phyloP scores from a whole-genome alignment of 1,139 yeast species.

The Magnusiomyces fungicola region DNA sequence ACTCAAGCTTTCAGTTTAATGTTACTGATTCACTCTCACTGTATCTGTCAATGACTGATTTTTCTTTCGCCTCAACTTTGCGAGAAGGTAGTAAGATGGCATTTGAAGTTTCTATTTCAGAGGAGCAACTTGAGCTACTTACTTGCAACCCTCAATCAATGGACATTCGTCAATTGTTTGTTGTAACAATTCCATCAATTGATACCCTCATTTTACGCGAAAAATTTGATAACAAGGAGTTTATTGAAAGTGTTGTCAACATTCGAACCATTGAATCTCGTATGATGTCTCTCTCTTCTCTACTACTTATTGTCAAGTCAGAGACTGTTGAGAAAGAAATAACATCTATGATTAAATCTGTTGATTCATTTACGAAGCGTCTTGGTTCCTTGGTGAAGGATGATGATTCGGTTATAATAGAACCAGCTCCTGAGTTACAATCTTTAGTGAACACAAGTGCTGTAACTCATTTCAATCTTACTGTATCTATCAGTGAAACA shows the following conservation, averaged over 20 bases:
- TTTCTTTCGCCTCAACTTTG: background rate
- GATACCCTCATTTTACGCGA: background rate
- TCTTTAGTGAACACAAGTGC: background rate
- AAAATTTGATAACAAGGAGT: background rate
- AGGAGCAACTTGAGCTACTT: slow-evolving; percentile 1
- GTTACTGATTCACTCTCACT: slow-evolving; percentile 1
- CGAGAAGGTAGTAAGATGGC: background rate
- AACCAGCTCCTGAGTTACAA: background rate
- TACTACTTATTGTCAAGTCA: background rate
- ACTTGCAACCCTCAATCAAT: background rate
- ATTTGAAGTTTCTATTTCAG: slow-evolving; percentile 1
- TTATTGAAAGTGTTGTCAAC: slow-evolving; percentile 1
- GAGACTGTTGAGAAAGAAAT: slow-evolving; percentile 3
- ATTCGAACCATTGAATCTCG: background rate
- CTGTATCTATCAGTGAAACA: slow-evolving; percentile 7
- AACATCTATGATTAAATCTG: background rate
- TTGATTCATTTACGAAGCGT: background rate
- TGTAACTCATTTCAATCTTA: slow-evolving; percentile 9
- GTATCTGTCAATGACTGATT: background rate
- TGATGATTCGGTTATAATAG: background rate
- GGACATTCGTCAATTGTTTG: background rate
- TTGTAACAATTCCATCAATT: background rate
- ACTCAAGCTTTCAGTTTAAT: background rate
- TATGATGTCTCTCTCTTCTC: slow-evolving; percentile 4
- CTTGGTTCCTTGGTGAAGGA: background rate